phyloP scores from a whole-genome alignment of 352 stramenopile genomes.

The Peronospora farinosa region DNA sequence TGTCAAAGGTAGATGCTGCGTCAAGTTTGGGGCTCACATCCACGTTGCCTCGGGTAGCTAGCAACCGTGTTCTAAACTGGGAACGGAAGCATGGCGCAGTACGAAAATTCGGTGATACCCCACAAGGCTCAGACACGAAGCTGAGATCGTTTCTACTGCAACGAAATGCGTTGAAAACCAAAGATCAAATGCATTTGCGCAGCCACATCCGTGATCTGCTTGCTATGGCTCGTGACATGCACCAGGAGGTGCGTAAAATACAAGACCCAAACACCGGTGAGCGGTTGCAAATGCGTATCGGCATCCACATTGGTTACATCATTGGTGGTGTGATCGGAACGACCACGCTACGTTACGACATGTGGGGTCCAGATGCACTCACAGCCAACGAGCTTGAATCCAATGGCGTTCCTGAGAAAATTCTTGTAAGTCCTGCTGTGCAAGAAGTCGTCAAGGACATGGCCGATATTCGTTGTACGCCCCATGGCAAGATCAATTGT shows the following conservation, averaged over 20 bases:
- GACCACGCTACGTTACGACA: slow-evolving; percentile 83
- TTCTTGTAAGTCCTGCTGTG: slow-evolving; percentile 71
- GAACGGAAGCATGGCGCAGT: slow-evolving; percentile 18
- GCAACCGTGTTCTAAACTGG: slow-evolving; percentile 53
- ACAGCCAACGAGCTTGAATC: slow-evolving; percentile 85
- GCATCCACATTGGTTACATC: slow-evolving; percentile 85
- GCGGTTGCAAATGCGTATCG: slow-evolving; percentile 81
- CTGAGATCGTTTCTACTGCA: slow-evolving; percentile 25
- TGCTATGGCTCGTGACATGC: slow-evolving; percentile 81
- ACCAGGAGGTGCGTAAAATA: slow-evolving; percentile 80
- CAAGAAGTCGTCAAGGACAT: slow-evolving; percentile 81
- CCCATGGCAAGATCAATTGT: slow-evolving; percentile 76
- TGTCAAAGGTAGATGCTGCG: slow-evolving; percentile 17
- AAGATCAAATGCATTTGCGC: slow-evolving; percentile 75
- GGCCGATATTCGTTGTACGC: slow-evolving; percentile 75
- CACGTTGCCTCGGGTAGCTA: slow-evolving; percentile 21
- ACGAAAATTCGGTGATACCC: slow-evolving; percentile 1
- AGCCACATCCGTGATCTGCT: slow-evolving; percentile 76
- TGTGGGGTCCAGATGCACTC: slow-evolving; percentile 80
- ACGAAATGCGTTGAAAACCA: slow-evolving; percentile 71
- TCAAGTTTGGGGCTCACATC: not conserved
- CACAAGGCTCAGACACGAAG: slow-evolving; percentile 10
- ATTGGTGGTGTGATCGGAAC: slow-evolving; percentile 85
- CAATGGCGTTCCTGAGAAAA: slow-evolving; percentile 75
- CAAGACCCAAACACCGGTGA: slow-evolving; percentile 81